Percentiles rank a stretch among this genome's conserved stretches.
Evolutionary conservation across 768 basidiomycete genomes (phyloP).

Genomic region (Paxillus involutus): DNA sequence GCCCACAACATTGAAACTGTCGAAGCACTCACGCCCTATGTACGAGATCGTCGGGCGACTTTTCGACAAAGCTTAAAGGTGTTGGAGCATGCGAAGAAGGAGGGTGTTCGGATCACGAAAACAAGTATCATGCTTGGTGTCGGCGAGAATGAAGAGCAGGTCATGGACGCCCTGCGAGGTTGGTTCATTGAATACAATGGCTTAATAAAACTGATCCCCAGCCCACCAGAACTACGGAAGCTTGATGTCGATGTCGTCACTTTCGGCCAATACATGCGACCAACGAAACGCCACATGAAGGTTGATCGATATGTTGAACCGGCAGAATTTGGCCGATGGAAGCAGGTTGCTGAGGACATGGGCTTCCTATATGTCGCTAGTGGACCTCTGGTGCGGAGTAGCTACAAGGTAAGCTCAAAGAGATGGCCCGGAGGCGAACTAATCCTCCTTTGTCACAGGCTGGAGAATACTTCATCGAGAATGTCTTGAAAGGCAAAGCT

Average conservation of each 20-base stretch:
- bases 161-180: constrained; percentile 84
- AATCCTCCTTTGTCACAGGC: constrained; percentile 50
- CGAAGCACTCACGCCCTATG: constrained; percentile 91
- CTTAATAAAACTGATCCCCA: background rate
- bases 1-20: constrained; percentile 97
- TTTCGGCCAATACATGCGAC: constrained; percentile 99
- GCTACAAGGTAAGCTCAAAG: constrained; percentile 80
- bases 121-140: constrained; percentile 99
- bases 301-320: constrained; percentile 96
- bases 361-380: constrained; percentile 98
- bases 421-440: background rate
- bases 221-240: constrained; percentile 75
- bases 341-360: constrained; percentile 83
- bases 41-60: constrained; percentile 91
- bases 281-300: constrained; percentile 99
- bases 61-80: constrained; percentile 85
- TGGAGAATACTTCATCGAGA: constrained; percentile 95
- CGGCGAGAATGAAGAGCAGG: constrained; percentile 83
- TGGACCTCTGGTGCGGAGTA: constrained; percentile 93
- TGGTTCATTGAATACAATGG: constrained; percentile 17
- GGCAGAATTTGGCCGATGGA: constrained; percentile 91
- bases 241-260: constrained; percentile 95
- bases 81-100: constrained; percentile 78
- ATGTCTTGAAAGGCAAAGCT: constrained; percentile 70
- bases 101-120: constrained; percentile 88